Evolutionary conservation across 768 basidiomycete genomes (phyloP).

Genomic region (Tephrocybe sp.): DNA sequence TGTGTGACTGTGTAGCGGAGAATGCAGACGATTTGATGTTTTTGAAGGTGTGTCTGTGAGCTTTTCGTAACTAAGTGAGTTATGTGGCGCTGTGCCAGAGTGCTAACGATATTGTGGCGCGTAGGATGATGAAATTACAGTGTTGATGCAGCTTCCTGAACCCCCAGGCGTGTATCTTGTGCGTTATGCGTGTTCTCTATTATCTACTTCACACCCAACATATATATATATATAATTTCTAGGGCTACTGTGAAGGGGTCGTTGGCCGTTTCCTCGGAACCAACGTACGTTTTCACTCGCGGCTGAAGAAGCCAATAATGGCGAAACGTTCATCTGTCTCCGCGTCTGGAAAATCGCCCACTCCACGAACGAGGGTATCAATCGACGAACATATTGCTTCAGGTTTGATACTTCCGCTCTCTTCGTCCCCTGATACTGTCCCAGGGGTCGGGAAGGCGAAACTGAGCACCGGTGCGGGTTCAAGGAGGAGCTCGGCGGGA

Average conservation of each 20-base stretch:
- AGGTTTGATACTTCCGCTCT: neutral
- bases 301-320: slow-evolving; percentile 79
- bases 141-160: slow-evolving; percentile 68
- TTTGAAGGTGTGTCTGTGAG: slow-evolving; percentile 56
- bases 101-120: slow-evolving; percentile 3
- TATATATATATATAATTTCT: neutral
- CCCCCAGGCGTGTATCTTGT: slow-evolving; percentile 63
- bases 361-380: slow-evolving; percentile 15
- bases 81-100: too few relatives aligned
- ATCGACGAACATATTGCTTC: slow-evolving; percentile 14
- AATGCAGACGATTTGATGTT: slow-evolving; percentile 83
- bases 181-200: slow-evolving; percentile 22
- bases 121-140: slow-evolving; percentile 78
- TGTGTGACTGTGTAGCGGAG: slow-evolving; percentile 75
- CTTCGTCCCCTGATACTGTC: neutral
- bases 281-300: slow-evolving; percentile 69
- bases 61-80: neutral
- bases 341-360: slow-evolving; percentile 20
- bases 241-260: slow-evolving; percentile 90
- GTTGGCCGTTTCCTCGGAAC: slow-evolving; percentile 70
- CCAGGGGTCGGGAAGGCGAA: neutral
- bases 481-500: neutral
- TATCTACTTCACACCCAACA: neutral
- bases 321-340: slow-evolving; percentile 58
- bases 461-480: neutral